These are phyloP conservation scores for Salix udensis DNA, from an alignment of 345 rosid genomes.

Conservation along the genomic window DNA sequence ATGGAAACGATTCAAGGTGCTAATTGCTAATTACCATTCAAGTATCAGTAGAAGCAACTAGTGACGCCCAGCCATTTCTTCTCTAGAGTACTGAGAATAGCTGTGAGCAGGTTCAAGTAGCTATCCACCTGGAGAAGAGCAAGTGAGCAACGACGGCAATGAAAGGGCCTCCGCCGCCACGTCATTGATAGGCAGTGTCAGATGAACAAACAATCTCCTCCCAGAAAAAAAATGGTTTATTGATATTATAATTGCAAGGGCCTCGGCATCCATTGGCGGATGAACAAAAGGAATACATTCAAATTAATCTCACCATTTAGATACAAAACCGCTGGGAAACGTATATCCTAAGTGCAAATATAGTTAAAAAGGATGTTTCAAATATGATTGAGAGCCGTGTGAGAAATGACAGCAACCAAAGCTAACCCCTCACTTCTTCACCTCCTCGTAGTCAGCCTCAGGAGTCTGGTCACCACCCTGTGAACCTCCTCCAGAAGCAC, in stretches of 20 bases:
- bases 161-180: too few relatives aligned
- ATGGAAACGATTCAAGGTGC: too few relatives aligned
- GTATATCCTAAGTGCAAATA: not conserved
- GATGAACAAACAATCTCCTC: not conserved
- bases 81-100: too few relatives aligned
- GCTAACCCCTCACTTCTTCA: slow-evolving; percentile 22
- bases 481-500: slow-evolving; percentile 17
- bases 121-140: too few relatives aligned
- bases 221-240: not conserved
- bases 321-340: slow-evolving; percentile 15
- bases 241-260: slow-evolving; percentile 2
- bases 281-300: slow-evolving; percentile 8
- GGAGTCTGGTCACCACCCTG: slow-evolving; percentile 30
- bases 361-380: not conserved
- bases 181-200: not conserved
- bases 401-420: not conserved
- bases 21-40: too few relatives aligned
- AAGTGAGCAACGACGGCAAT: too few relatives aligned
- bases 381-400: not conserved
- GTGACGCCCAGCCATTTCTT: too few relatives aligned
- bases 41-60: too few relatives aligned
- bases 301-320: slow-evolving; percentile 3
- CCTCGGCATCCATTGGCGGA: slow-evolving; percentile 1
- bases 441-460: slow-evolving; percentile 38
- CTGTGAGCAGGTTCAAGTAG: too few relatives aligned